Base-by-base conservation (phyloP, 2,329 filamentous ascomycete species). In the Paraconiothyrium sp. region DNA sequence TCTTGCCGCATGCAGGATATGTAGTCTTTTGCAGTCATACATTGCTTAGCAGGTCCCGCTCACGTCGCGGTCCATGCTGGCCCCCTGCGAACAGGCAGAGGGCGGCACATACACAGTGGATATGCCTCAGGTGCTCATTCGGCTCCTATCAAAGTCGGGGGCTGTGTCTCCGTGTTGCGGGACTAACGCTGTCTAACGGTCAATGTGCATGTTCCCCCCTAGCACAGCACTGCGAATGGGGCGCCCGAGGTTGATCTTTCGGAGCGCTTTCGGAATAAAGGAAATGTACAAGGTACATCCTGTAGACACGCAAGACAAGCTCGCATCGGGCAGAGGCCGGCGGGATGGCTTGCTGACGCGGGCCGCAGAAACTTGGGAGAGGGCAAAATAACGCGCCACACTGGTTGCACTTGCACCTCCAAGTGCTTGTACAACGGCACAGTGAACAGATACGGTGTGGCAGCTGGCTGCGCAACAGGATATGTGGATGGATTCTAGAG, bases 321-420 rank as follows among this genome's bases (percentile, higher is more conserved):
- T 41, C n/a, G 37, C 37, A 41, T 14, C 41, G 41, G n/a, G 41
- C 41, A 44, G 22, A 6, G n/a, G 39, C 10, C 16, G 22, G 41
- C 22, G 41, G 41, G 41, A 24, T 39, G 14, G 32, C 30, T 22
- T 20, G 39, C 51, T 46, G 39, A 46, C 30, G 37, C 51, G 51
- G 51, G 51, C 51, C 51, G 51, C 49, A 51, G n/a, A 51, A 39
- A 56, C 34, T 22, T 50, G 20, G 57, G 54, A 54, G 49, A 44
- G 55, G 58, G 58, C 58, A 60, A 60, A 22, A 16, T 20, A 57
- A 54, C 49, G 51, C 55, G 58, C 20, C 54, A 60, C 30, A 8
- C 16, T 16, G 47, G 47, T 35, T 35, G 34, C 34, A 9, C 9
- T 22, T 27, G 46, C 5, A 35, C 16, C 16, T 27, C 13, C 10